A percentile compares a stretch with the other conserved stretches of the same genome.
These are phyloP conservation scores for Ciborinia camelliae DNA, from an alignment of 2,329 filamentous ascomycete species.

Conservation along the genomic window DNA sequence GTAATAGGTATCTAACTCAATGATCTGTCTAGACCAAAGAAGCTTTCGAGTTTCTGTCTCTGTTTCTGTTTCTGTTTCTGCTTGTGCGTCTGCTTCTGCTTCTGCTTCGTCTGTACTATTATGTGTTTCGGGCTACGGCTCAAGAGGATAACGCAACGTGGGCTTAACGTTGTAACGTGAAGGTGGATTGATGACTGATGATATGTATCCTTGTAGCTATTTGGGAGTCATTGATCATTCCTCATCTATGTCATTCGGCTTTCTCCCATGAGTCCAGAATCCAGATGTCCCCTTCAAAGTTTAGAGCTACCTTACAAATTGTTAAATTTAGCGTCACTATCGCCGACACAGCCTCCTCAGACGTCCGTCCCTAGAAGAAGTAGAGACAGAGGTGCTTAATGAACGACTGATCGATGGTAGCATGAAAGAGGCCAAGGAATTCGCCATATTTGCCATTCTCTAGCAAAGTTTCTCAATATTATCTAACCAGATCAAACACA, in stretches of 20 bases:
- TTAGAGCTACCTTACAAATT: not conserved
- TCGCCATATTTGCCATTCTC: not conserved
- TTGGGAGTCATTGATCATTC: not conserved
- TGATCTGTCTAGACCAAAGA: too few relatives aligned
- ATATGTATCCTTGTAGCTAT: not conserved
- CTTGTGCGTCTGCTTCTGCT: too few relatives aligned
- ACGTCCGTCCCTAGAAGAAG: too few relatives aligned
- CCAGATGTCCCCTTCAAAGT: not conserved
- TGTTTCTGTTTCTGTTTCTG: too few relatives aligned
- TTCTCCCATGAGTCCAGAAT: not conserved
- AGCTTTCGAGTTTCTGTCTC: too few relatives aligned
- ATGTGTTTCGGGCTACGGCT: too few relatives aligned
- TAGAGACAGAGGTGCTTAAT: not conserved
- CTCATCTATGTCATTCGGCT: not conserved
- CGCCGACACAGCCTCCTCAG: not conserved
- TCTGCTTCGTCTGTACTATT: too few relatives aligned
- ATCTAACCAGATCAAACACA: not conserved
- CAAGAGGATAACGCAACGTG: too few relatives aligned
- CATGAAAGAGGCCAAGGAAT: not conserved
- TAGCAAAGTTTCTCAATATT: not conserved
- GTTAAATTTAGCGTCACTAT: not conserved
- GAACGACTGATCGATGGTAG: not conserved
- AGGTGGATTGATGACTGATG: constrained; percentile 1
- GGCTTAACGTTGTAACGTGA: too few relatives aligned
- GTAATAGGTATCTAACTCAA: too few relatives aligned